Evolutionary conservation across 192 early-diverging fungal genomes (phyloP).

Genomic region (Endogone sp.): DNA sequence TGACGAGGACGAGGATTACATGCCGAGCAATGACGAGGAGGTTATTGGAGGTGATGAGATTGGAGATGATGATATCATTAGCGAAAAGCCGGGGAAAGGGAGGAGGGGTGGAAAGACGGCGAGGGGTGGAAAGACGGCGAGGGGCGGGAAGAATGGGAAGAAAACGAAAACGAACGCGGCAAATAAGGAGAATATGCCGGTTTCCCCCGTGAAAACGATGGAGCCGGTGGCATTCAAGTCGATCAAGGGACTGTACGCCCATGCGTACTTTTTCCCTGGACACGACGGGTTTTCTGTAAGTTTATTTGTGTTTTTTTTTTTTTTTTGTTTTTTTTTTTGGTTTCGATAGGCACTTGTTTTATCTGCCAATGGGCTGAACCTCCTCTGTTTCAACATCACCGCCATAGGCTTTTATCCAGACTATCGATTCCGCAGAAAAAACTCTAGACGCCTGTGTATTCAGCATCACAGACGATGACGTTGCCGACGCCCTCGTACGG

Average conservation of each 20-base stretch:
- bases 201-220: background rate
- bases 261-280: slow-evolving; percentile 31
- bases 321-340: background rate
- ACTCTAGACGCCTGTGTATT: slow-evolving; percentile 71
- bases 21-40: slow-evolving; percentile 6
- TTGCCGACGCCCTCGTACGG: slow-evolving; percentile 59
- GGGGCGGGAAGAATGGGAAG: background rate
- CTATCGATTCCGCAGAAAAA: slow-evolving; percentile 39
- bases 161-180: slow-evolving; percentile 3
- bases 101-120: background rate
- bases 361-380: too few species aligned
- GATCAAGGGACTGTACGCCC: slow-evolving; percentile 16
- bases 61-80: background rate
- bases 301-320: background rate
- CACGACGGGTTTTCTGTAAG: slow-evolving; percentile 29
- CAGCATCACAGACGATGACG: slow-evolving; percentile 69
- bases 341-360: background rate
- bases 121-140: background rate
- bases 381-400: background rate
- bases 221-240: slow-evolving; percentile 3
- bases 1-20: slow-evolving; percentile 9
- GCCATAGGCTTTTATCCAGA: slow-evolving; percentile 23
- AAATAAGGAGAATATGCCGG: slow-evolving; percentile 15
- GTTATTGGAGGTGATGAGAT: background rate
- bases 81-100: background rate